Conservation (phyloP, 2,329 filamentous ascomycete species). For the Hymenoscyphus occultus region DNA sequence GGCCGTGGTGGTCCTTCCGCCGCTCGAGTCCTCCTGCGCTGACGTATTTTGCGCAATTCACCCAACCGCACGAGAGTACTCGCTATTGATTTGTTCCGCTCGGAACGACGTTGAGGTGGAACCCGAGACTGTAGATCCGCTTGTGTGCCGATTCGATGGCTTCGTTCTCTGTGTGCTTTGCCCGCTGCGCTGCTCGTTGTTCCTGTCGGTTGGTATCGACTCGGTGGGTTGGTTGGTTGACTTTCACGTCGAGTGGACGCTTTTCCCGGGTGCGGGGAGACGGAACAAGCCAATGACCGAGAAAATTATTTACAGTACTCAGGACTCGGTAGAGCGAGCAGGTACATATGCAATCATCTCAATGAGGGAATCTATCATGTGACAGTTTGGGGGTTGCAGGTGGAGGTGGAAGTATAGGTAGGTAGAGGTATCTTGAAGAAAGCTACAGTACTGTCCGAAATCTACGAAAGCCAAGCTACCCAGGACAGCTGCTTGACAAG, state of each 20-base stretch:
- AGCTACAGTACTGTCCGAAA: neutral
- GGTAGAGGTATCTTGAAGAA: slow-evolving; percentile 11
- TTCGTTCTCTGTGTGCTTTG: neutral
- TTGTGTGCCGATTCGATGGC: slow-evolving; percentile 6
- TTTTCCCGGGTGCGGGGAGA: slow-evolving; percentile 13
- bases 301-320: slow-evolving; percentile 8
- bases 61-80: neutral
- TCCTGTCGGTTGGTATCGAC: neutral
- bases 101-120: slow-evolving; percentile 10
- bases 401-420: neutral
- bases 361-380: slow-evolving; percentile 18
- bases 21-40: slow-evolving; percentile 9
- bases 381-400: slow-evolving; percentile 11
- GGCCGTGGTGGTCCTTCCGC: slow-evolving; percentile 10
- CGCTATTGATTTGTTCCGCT: slow-evolving; percentile 1
- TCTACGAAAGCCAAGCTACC: too few species aligned
- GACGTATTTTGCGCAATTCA: neutral
- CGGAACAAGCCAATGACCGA: slow-evolving; percentile 17
- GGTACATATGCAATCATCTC: slow-evolving; percentile 18
- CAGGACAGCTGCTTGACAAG: neutral
- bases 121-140: slow-evolving; percentile 8
- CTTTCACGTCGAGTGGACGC: neutral
- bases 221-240: neutral
- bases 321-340: slow-evolving; percentile 4
- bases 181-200: neutral